These are phyloP conservation scores for Pistacia vera DNA, from an alignment of 345 rosid species.

Conservation along the genomic window DNA sequence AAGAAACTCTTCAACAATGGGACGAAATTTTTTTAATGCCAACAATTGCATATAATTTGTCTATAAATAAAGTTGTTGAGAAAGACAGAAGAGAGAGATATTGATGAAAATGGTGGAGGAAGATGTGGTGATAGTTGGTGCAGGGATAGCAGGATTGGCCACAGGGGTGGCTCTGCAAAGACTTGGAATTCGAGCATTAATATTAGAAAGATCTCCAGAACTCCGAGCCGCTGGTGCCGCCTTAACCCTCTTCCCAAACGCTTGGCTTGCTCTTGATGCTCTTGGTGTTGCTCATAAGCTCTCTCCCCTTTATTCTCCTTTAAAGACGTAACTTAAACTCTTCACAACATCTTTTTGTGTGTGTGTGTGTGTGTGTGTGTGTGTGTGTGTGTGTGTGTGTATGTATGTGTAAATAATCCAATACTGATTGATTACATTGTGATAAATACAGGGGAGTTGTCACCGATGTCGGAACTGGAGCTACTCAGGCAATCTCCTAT, in stretches of 20 bases:
- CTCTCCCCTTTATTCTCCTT: neutral
- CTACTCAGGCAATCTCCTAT: slow-evolving; percentile 10
- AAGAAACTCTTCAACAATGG: too few species aligned
- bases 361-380: too few species aligned
- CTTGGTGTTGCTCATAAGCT: slow-evolving; percentile 47
- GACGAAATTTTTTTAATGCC: neutral
- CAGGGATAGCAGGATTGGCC: slow-evolving; percentile 45
- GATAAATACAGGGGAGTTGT: slow-evolving; percentile 15
- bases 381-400: too few species aligned
- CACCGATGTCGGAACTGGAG: slow-evolving; percentile 30
- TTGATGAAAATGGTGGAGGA: slow-evolving; percentile 19
- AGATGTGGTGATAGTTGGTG: slow-evolving; percentile 40
- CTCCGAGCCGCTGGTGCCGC: slow-evolving; percentile 36
- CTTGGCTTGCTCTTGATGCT: slow-evolving; percentile 45
- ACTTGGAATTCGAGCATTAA: slow-evolving; percentile 31
- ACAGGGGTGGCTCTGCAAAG: slow-evolving; percentile 36
- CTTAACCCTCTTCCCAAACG: slow-evolving; percentile 34
- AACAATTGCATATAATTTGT: too few species aligned
- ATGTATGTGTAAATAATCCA: neutral
- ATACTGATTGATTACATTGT: neutral
- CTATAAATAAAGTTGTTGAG: too few species aligned
- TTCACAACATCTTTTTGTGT: neutral
- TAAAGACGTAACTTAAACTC: neutral
- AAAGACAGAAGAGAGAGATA: neutral
- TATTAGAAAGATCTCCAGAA: slow-evolving; percentile 31